These are phyloP conservation scores for Ensete glaucum DNA, from an alignment of 176 grass and related monocot species.

Conservation along the genomic window DNA sequence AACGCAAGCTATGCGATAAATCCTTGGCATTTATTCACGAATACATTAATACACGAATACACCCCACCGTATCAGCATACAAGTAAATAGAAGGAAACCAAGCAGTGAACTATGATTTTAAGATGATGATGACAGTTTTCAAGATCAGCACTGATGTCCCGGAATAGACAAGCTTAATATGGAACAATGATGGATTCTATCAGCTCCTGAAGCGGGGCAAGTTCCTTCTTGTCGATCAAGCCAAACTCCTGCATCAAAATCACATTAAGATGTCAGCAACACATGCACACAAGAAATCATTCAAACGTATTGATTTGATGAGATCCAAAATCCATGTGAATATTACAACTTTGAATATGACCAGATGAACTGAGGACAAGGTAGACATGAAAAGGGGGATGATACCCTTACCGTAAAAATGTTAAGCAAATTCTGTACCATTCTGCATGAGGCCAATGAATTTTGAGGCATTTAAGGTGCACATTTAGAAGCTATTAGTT, in stretches of 20 bases:
- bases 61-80: background rate
- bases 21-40: background rate
- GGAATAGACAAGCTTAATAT: slow-evolving; percentile 29
- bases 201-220: slow-evolving; percentile 87
- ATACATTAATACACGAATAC: background rate
- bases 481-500: too few species aligned
- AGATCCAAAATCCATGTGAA: too few species aligned
- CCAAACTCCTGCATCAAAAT: slow-evolving; percentile 62
- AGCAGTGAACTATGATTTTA: too few species aligned
- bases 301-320: too few species aligned
- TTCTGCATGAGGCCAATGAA: too few species aligned
- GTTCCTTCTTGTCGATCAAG: slow-evolving; percentile 92
- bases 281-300: too few species aligned
- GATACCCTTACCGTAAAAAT: too few species aligned
- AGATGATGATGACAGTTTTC: background rate
- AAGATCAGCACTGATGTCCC: background rate
- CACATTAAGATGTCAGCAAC: slow-evolving; percentile 7
- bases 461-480: too few species aligned
- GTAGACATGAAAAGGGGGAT: too few species aligned
- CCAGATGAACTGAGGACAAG: too few species aligned
- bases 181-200: slow-evolving; percentile 96
- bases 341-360: too few species aligned
- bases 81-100: background rate
- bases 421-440: too few species aligned
- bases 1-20: background rate